Base-by-base conservation (phyloP, 306 rosid species). In the Dryas drummondii region DNA sequence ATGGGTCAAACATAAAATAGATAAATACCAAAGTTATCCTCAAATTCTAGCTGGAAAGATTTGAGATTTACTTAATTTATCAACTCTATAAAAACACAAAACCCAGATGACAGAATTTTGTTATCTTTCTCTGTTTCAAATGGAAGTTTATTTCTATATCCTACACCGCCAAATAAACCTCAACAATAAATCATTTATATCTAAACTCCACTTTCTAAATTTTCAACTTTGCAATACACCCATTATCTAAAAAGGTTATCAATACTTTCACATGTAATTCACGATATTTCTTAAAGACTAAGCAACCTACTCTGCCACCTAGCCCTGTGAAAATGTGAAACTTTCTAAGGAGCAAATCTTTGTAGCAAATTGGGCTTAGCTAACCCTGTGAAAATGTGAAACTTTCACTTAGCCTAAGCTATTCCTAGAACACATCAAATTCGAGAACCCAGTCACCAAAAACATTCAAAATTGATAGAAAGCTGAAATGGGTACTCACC, bases 401-500 rank as follows among this genome's bases (percentile, higher is more conserved):
- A 70, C 7, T 37, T 17, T 56, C 55, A 16, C 37, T 1, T 32
- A 32, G 37, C 37, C 37, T 32, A 32, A 32, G 37, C 37, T 32
- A 32, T 32, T 32, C 37, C 22, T 22, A 57, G 2, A 19, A 54
- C 16, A 19, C 26, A 7, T 26, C 1, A 27, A 27, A 13, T n/a
- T 4, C 9, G 50, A 13, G 7, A 14, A 4, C 26, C 9, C 15
- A 68, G 46, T 46, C 60, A 41, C 3, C 1, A 9, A 55, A 70
- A 11, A 27, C n/a, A 53, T 13, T 41, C 46, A 66, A 37, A 66
- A 5, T 9, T 4, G 48, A 8, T 19, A 46, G 40, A 74, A 5
- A 47, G 13, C 45, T 65, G 80, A 86, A 66, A 76, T 58, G 87
- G 77, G 57, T 56, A 85, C 82, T 86, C 16, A 94, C 98, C 98